Evolutionary conservation across 352 stramenopile genomes (phyloP).

Genomic region (Pythium monospermum): DNA sequence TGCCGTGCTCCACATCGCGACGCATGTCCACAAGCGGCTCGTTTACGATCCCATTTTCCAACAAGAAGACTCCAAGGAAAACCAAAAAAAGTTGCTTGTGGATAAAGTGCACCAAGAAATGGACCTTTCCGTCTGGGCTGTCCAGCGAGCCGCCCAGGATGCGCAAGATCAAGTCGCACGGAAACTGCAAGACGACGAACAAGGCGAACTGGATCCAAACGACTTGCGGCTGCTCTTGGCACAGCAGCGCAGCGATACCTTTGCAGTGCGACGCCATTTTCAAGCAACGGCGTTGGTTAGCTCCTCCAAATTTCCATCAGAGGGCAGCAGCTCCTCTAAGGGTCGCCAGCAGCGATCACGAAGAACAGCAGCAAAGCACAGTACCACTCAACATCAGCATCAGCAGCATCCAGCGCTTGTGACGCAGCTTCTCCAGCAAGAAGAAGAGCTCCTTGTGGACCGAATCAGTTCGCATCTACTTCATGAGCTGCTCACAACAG

Average conservation of each 20-base stretch:
- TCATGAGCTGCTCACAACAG: slow-evolving; percentile 5
- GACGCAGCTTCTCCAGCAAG: slow-evolving; percentile 11
- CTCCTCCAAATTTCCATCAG: too few relatives aligned
- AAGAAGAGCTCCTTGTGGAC: slow-evolving; percentile 12
- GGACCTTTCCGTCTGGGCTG: slow-evolving; percentile 6
- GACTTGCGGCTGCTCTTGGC: slow-evolving; percentile 13
- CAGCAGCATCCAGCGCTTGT: background rate
- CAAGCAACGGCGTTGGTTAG: background rate
- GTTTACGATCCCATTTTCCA: background rate
- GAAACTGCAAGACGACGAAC: slow-evolving; percentile 15
- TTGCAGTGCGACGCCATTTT: background rate
- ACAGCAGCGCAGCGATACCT: slow-evolving; percentile 5
- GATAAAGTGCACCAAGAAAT: slow-evolving; percentile 6
- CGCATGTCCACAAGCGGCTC: background rate
- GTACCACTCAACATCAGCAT: background rate
- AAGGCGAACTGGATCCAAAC: slow-evolving; percentile 13
- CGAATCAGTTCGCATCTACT: slow-evolving; percentile 17
- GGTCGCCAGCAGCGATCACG: background rate
- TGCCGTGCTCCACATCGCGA: slow-evolving; percentile 6
- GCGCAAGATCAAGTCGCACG: slow-evolving; percentile 8
- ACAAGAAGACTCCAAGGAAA: background rate
- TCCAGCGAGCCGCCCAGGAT: background rate
- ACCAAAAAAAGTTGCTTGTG: slow-evolving; percentile 1
- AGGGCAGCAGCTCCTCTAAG: too few relatives aligned
- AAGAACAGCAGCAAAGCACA: background rate